Evolutionary conservation across 2,329 filamentous ascomycete genomes (phyloP).

Genomic region (Pseudogymnoascus sp.): DNA sequence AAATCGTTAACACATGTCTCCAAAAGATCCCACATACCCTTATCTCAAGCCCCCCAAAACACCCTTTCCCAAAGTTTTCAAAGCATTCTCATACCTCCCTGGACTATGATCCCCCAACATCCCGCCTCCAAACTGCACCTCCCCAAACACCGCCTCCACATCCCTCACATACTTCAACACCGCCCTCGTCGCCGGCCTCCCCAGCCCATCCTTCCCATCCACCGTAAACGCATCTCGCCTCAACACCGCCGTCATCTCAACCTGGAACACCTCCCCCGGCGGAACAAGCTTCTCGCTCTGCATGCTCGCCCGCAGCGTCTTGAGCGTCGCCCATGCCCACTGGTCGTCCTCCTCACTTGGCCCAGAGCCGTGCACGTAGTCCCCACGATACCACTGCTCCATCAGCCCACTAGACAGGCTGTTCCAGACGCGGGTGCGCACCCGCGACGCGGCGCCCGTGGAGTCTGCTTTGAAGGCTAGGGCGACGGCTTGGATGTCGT

Average conservation of each 20-base stretch:
- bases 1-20: not conserved
- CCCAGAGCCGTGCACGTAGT: conserved; percentile 24
- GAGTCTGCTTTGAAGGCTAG: conserved; percentile 66
- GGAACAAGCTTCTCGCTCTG: conserved; percentile 61
- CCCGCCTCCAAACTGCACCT: conserved; percentile 61
- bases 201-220: conserved; percentile 34
- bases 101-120: conserved; percentile 73
- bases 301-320: conserved; percentile 59
- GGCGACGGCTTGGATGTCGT: conserved; percentile 65
- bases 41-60: conserved; percentile 20
- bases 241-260: conserved; percentile 60
- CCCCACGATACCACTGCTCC: conserved; percentile 49
- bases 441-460: conserved; percentile 55
- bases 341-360: conserved; percentile 48
- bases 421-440: conserved; percentile 57
- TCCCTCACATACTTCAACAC: conserved; percentile 63
- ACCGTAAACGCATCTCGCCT: conserved; percentile 55
- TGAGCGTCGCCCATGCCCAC: conserved; percentile 61
- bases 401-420: conserved; percentile 53
- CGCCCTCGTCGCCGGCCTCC: conserved; percentile 57
- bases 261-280: conserved; percentile 66
- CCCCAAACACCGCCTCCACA: conserved; percentile 60
- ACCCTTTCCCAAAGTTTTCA: conserved; percentile 48
- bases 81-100: conserved; percentile 60
- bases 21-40: not conserved